Evolutionary conservation across 2,329 filamentous ascomycete species (phyloP), one percentile per base, ranked within the genome.

Genomic region (Endocalyx cinctus): DNA sequence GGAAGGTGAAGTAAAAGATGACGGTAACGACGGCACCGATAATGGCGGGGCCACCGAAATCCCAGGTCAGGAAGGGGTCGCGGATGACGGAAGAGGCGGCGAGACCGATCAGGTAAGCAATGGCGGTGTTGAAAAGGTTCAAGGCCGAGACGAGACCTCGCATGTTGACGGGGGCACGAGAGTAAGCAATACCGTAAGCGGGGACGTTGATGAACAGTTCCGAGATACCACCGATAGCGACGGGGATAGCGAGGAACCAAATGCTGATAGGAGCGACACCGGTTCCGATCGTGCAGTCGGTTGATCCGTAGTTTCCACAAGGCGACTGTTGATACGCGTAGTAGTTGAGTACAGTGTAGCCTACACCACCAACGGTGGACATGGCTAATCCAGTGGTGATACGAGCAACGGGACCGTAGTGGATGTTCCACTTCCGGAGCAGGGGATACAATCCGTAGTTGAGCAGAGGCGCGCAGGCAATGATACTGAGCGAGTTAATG

Each of bases 241-340:
- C 75, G 5, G 66, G 62, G 6, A 78, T 59, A 2, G 69, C 72
- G 47, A 81, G 66, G 55, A 69, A 79, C 61, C 80, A 75, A 28
- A 72, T 68, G 26, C 64, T 70, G 35, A 75, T 67, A 29, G 51
- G 45, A 0, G 63, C 62, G 8, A 66, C 62, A 25, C 60, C 58
- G 2, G 38, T 45, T 17, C 59, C 62, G 20, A 58, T 37, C 2
- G 17, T 31, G 46, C 58, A 64, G 41, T 64, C 44, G 37, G 35
- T 55, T 5, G 63, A 63, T 22, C 62, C 66, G 42, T 53, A 57
- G 25, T 63, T 38, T 18, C 63, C 63, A 43, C 63, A 67, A 5
- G 63, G 63, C 4, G 62, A 65, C 43, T 54, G 11, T 45, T 64
- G 40, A 51, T 67, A 67, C 12, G 60, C 63, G 37, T 60, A 65